Percentiles rank a stretch among this genome's conserved stretches.
These are phyloP conservation scores for Venturia oleaginea DNA, from an alignment of 2,329 filamentous ascomycete genomes.

Conservation along the genomic window DNA sequence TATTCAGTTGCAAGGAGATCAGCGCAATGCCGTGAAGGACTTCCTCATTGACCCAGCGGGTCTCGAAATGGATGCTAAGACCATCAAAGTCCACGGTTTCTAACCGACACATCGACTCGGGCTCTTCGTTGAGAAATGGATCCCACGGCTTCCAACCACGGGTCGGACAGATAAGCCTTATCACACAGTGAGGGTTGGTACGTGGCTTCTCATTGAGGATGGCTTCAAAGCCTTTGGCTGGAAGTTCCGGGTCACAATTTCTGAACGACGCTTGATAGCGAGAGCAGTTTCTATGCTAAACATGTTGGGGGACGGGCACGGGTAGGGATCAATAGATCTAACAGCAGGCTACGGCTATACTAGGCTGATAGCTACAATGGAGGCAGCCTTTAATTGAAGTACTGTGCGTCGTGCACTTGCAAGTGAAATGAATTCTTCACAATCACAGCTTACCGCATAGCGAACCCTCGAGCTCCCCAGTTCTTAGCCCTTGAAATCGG, in stretches of 20 bases:
- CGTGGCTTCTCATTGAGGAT: constrained; percentile 1
- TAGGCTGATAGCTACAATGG: background rate
- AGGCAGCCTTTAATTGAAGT: background rate
- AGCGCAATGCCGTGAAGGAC: constrained; percentile 97
- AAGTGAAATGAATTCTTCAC: background rate
- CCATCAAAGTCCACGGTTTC: constrained; percentile 79
- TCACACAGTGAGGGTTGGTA: constrained; percentile 5
- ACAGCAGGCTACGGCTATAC: background rate
- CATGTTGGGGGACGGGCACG: background rate
- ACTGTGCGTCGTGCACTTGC: background rate
- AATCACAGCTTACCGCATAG: background rate
- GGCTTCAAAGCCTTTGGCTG: constrained; percentile 2
- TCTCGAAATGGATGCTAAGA: constrained; percentile 88
- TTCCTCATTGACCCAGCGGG: constrained; percentile 96
- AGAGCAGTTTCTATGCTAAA: background rate
- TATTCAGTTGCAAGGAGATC: constrained; percentile 99
- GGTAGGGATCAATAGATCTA: background rate
- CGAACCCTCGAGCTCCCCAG: no score
- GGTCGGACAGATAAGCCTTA: background rate
- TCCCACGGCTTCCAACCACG: background rate
- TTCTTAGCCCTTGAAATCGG: no score
- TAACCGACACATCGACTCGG: constrained; percentile 31
- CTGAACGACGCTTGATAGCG: background rate
- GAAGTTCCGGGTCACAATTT: constrained; percentile 4
- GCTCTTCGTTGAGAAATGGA: constrained; percentile 5